A percentile compares a stretch with the other conserved stretches of the same genome.
phyloP scores from a whole-genome alignment of 2,329 filamentous ascomycete genomes.

The Penicillium expansum region DNA sequence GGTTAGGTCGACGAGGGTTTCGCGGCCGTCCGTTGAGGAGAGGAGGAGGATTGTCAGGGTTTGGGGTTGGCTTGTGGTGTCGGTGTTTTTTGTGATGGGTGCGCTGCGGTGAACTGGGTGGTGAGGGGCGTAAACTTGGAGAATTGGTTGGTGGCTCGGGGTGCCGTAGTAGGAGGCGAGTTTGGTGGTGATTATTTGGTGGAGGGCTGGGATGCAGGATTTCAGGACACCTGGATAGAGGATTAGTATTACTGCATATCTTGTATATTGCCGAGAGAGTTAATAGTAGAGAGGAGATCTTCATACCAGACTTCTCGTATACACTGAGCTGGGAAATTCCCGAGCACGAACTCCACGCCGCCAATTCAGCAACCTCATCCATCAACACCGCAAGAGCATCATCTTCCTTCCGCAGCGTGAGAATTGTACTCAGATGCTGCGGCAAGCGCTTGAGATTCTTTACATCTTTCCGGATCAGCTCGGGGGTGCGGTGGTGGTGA shows the following conservation, averaged over 20 bases:
- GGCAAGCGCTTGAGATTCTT: slow-evolving; percentile 70
- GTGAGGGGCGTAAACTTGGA: slow-evolving; percentile 72
- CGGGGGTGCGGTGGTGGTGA: slow-evolving; percentile 93
- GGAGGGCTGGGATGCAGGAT: slow-evolving; percentile 79
- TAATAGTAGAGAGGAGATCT: neutral
- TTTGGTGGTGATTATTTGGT: slow-evolving; percentile 74
- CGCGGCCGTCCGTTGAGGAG: slow-evolving; percentile 82
- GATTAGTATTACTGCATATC: slow-evolving; percentile 3
- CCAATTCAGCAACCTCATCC: slow-evolving; percentile 86
- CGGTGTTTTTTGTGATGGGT: slow-evolving; percentile 22
- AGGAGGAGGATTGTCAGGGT: slow-evolving; percentile 69
- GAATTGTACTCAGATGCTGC: slow-evolving; percentile 80
- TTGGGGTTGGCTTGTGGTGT: neutral
- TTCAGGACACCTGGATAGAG: slow-evolving; percentile 71
- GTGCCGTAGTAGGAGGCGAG: slow-evolving; percentile 84
- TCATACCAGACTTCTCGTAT: slow-evolving; percentile 85
- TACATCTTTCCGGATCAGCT: slow-evolving; percentile 86
- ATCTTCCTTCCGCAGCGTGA: slow-evolving; percentile 67
- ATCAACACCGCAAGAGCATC: slow-evolving; percentile 79
- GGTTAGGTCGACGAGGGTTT: slow-evolving; percentile 92
- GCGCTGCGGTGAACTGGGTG: slow-evolving; percentile 48
- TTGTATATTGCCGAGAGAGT: neutral
- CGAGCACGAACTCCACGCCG: slow-evolving; percentile 87
- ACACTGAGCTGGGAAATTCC: slow-evolving; percentile 84
- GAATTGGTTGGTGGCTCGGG: slow-evolving; percentile 59